Conservation (phyloP, 2,329 filamentous ascomycete species). For the Talaromyces verruculosus region DNA sequence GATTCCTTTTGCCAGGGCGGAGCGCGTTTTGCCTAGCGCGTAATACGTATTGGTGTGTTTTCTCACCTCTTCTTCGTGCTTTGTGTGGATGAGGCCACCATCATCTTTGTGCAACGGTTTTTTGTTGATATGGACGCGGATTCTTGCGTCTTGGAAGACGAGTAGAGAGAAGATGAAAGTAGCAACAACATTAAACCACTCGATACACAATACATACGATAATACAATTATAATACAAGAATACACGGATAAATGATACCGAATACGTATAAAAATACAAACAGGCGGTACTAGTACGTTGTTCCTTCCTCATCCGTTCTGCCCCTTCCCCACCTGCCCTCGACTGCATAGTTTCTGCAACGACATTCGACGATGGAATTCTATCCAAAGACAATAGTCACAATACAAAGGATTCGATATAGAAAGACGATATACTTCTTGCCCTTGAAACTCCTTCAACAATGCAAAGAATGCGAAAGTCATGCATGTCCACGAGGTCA, state of each 20-base stretch:
- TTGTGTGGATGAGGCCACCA: background rate
- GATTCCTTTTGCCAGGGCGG: slow-evolving; percentile 6
- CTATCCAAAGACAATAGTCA: background rate
- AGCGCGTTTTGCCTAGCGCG: slow-evolving; percentile 14
- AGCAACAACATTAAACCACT: background rate
- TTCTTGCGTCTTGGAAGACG: background rate
- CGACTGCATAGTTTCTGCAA: background rate
- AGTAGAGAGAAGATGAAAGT: background rate
- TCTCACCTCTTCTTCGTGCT: background rate
- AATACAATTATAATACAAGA: background rate
- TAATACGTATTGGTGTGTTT: slow-evolving; percentile 14
- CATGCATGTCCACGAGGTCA: background rate
- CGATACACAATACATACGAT: background rate
- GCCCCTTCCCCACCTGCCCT: background rate
- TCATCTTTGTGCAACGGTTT: background rate
- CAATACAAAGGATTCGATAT: background rate
- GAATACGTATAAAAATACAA: background rate
- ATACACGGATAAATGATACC: background rate
- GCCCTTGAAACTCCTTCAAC: background rate
- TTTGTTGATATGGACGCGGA: background rate
- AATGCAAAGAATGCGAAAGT: background rate
- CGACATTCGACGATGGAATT: background rate
- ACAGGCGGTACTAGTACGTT: background rate
- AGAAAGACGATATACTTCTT: background rate
- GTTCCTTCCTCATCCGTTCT: background rate